Evolutionary conservation across 1,284 basidiomycete species (phyloP).

Genomic region (Irpex lacteus): DNA sequence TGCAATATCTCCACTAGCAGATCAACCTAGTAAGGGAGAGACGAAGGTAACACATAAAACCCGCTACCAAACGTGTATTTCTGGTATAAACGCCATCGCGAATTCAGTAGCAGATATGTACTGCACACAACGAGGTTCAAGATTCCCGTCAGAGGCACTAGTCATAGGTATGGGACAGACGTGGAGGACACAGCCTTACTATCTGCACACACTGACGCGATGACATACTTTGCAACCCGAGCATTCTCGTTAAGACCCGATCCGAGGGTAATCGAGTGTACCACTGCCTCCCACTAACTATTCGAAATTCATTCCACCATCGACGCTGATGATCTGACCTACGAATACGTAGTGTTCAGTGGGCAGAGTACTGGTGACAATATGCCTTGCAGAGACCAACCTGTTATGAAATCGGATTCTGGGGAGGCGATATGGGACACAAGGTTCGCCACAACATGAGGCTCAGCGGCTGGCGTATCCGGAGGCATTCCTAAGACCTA

Average conservation of each 20-base stretch:
- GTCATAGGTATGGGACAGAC: no score
- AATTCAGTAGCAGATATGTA: no score
- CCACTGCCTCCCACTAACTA: neutral
- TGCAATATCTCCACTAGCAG: no score
- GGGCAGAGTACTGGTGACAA: neutral
- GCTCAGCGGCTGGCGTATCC: neutral
- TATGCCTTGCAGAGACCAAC: neutral
- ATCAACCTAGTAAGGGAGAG: no score
- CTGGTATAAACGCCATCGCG: no score
- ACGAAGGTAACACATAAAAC: no score
- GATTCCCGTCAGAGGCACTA: no score
- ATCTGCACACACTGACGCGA: neutral
- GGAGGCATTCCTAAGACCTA: neutral
- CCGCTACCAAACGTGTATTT: no score
- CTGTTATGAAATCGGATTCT: neutral
- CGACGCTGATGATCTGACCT: neutral
- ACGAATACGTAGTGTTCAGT: neutral
- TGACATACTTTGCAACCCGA: neutral
- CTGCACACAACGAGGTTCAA: no score
- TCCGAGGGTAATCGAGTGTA: no score
- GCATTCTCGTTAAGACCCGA: neutral
- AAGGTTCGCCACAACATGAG: neutral
- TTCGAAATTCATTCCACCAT: neutral
- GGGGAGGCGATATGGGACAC: neutral
- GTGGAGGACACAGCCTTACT: no score